Base-by-base conservation (phyloP, 495 filamentous ascomycete genomes). In the Gamarada debralockiae region DNA sequence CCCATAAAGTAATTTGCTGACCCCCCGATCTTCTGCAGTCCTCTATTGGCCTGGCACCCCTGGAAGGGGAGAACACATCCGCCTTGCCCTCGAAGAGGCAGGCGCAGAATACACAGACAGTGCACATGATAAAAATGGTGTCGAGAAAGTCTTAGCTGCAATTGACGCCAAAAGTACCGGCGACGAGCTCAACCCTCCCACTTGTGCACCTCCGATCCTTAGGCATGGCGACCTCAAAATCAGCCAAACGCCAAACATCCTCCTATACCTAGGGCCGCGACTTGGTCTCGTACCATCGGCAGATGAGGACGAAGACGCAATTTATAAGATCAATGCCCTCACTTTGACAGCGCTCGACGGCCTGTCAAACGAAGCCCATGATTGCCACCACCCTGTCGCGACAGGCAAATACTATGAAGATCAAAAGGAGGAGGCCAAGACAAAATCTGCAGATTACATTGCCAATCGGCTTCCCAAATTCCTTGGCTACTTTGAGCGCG, bases 341-440 rank as follows among this genome's bases (percentile, higher is more conserved):
- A 73, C 72, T n/a, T 61, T 86, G 20, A 87, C 85, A 41, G 82
- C 82, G n/a, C 64, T 87, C 52, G 85, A 89, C 53, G 72, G 75
- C 0, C 52, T 86, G 51, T 73, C 72, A 53, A 80, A 86, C 53
- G 85, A 89, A 62, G 70, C 73, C 14, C 85, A 89, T 56, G 81
- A 87, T 54, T 74, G 72, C 38, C 85, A 89, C 53, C 85, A 89
- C 55, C 85, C 85, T 0, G 71, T 87, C 14, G 71, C 77, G 0
- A 53, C 62, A 0, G 56, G 57, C 3, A 56, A 75, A 23, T 86
- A 83, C 53, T 89, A 86, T 55, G 83, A 87, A 52, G 81, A 87
- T 24, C 84, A 89, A 67, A 85, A 82, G 58, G 68, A 65, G 0
- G 83, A 85, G 59, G 70, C 78, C 27, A 65, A 74, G 58, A 65